Base-by-base conservation (phyloP, 2,329 filamentous ascomycete species). In the Alternaria brassicae region DNA sequence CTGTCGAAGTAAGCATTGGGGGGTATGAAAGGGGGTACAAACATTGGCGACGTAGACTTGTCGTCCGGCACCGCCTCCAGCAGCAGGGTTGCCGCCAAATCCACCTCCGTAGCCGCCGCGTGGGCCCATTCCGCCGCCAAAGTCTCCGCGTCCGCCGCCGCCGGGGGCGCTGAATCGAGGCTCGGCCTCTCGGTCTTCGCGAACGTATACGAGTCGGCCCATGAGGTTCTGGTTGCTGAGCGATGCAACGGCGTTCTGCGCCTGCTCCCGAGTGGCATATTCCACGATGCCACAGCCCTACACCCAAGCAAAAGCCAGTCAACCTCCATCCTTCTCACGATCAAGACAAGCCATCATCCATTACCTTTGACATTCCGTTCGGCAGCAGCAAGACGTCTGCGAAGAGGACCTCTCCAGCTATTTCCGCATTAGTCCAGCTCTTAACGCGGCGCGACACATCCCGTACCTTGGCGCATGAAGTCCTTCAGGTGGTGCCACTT, bases 231-330 rank as follows among this genome's bases (percentile, higher is more conserved):
- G 94, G 84, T 99, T 99, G 88, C 93, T 97, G 82, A 99, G 91
- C 78, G 93, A 95, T 81, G 91, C 90, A 83, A 99, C 95, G 77
- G 95, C 95, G 81, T 92, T 91, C 82, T 98, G 95, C 79, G 95
- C 95, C 90, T 99, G 93, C 78, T 99, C 95, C 88, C 93, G 92
- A 76, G 94, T 97, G 81, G 93, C 93, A 89, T 99, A 99, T 90
- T 99, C 95, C 90, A 99, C 95, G 92, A 99, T 99, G 85, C 95
- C 95, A 94, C 94, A 99, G 93, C 95, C 94, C 94, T 98, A 97
- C 90, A 86, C 87, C 90, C 86, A 83, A 88, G 89, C 89, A 91
- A 91, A 76, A 90, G 89, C 91, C 93, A 91, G 89, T 90, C 93
- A 94, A 94, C 97, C 93, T 97, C 93, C 92, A 92, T 95, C 91